Conservation (phyloP, 495 filamentous ascomycete genomes). For the Cercophora sp. region DNA sequence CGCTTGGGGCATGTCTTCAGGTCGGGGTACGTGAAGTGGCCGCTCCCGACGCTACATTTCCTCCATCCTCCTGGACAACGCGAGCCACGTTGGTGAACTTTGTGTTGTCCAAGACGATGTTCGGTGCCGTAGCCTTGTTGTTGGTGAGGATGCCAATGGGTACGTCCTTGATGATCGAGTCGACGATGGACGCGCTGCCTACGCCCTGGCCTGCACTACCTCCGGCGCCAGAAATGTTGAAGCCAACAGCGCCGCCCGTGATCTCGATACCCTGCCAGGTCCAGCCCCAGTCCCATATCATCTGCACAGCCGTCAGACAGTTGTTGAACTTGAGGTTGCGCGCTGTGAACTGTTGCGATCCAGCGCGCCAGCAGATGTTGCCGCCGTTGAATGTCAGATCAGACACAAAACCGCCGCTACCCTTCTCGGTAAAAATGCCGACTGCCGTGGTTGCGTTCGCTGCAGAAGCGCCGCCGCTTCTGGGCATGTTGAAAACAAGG, state of each 20-base stretch:
- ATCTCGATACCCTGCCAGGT: conserved; percentile 34
- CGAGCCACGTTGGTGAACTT: conserved; percentile 28
- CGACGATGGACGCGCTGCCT: conserved; percentile 66
- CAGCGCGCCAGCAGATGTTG: conserved; percentile 1
- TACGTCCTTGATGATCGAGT: conserved; percentile 60
- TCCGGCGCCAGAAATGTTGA: conserved; percentile 35
- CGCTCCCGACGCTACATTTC: too few species aligned
- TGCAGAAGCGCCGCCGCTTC: not conserved
- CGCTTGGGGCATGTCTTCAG: too few species aligned
- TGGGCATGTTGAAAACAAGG: conserved; percentile 34
- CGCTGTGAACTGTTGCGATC: not conserved
- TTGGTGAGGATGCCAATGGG: conserved; percentile 59
- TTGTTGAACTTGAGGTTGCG: not conserved
- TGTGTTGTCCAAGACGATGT: conserved; percentile 44
- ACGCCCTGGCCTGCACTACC: conserved; percentile 46
- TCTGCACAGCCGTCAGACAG: not conserved
- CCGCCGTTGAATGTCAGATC: not conserved
- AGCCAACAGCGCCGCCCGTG: conserved; percentile 12
- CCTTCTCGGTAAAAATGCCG: conserved; percentile 80
- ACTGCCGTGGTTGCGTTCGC: conserved; percentile 36
- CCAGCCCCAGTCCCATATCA: conserved; percentile 45
- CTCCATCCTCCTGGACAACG: too few species aligned
- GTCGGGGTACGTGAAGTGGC: too few species aligned
- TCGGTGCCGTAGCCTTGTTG: conserved; percentile 38
- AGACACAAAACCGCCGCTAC: conserved; percentile 46